A percentile compares a stretch with the other conserved stretches of the same genome.
These are phyloP conservation scores for Clavispora santaluciae DNA, from an alignment of 805 yeast genomes.

Conservation along the genomic window DNA sequence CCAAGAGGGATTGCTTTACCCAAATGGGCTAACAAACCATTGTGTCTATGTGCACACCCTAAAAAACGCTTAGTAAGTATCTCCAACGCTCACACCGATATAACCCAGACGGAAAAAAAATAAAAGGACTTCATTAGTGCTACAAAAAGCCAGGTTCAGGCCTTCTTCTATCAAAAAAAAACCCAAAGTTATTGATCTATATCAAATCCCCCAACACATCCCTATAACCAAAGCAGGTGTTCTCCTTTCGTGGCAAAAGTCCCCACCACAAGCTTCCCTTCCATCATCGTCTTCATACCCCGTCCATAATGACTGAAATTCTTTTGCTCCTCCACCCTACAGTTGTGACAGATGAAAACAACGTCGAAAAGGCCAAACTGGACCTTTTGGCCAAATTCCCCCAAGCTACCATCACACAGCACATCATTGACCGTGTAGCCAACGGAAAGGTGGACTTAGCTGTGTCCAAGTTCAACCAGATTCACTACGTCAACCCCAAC, in stretches of 20 bases:
- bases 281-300: no score
- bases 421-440: slow-evolving; percentile 55
- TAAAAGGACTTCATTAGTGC: no score
- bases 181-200: no score
- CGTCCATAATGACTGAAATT: slow-evolving; percentile 18
- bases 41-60: neutral
- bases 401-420: slow-evolving; percentile 39
- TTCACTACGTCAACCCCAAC: slow-evolving; percentile 56
- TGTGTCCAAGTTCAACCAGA: slow-evolving; percentile 34
- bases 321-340: slow-evolving; percentile 63
- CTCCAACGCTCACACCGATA: neutral
- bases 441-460: slow-evolving; percentile 39
- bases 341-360: slow-evolving; percentile 50
- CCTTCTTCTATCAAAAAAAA: no score
- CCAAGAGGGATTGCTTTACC: neutral
- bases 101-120: neutral
- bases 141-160: no score
- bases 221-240: no score
- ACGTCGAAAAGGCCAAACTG: slow-evolving; percentile 39
- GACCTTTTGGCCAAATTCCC: slow-evolving; percentile 22
- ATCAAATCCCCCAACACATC: no score
- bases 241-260: no score
- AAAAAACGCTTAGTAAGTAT: neutral
- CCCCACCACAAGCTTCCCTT: no score
- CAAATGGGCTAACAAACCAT: neutral